Percentiles rank a stretch among this genome's conserved stretches.
Evolutionary conservation across 202 grass and related monocot genomes (phyloP).

Genomic region (Eragrostis tef): DNA sequence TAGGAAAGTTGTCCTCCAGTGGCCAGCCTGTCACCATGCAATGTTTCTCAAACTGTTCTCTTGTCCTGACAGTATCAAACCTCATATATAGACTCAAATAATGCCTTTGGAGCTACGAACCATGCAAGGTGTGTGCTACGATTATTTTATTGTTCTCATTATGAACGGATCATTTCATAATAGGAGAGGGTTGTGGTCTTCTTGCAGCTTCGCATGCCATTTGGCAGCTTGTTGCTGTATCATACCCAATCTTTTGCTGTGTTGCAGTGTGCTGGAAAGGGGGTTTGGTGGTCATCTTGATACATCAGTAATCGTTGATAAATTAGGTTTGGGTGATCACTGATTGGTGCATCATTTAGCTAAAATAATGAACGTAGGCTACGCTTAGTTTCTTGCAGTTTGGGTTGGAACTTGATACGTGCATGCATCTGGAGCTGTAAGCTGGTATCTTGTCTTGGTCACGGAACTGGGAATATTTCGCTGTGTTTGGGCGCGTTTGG

Average conservation of each 20-base stretch:
- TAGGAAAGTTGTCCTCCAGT: constrained; percentile 29
- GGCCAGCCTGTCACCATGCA: constrained; percentile 19
- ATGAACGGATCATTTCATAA: background rate
- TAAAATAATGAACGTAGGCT: constrained; percentile 33
- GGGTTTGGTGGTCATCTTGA: constrained; percentile 17
- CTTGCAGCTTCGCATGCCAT: constrained; percentile 2
- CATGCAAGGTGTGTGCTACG: background rate
- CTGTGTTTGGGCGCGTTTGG: no score
- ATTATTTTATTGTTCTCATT: background rate
- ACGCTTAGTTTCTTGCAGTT: constrained; percentile 6
- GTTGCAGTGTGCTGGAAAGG: constrained; percentile 32
- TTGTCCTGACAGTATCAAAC: constrained; percentile 25
- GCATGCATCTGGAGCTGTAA: constrained; percentile 15
- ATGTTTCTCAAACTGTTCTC: constrained; percentile 17
- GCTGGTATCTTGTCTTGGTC: background rate
- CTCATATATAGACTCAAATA: constrained; percentile 9
- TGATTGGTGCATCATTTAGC: constrained; percentile 49
- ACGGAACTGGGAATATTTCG: background rate
- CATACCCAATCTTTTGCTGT: background rate
- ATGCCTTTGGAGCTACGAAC: constrained; percentile 31
- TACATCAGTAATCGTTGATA: background rate
- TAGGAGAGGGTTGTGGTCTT: background rate
- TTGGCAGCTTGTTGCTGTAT: constrained; percentile 16
- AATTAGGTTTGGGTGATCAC: constrained; percentile 4
- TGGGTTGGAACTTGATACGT: constrained; percentile 21